Base-by-base conservation (phyloP, 805 yeast genomes). In the Yarrowia keelungensis region DNA sequence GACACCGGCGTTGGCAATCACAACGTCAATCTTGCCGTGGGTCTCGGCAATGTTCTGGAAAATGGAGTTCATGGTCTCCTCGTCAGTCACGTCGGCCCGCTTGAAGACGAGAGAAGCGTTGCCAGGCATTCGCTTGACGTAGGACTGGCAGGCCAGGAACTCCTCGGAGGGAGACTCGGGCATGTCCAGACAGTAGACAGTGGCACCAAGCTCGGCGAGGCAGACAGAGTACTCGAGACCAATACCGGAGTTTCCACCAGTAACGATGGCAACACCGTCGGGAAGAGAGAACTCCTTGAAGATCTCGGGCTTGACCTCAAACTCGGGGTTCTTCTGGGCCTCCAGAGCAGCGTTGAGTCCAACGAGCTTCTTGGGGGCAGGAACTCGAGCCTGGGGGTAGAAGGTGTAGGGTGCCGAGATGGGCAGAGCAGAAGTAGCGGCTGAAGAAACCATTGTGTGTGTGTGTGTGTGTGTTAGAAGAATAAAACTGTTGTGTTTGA, bases 1-100 rank as follows among this genome's bases (percentile, higher is more conserved):
- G 15, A 76, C 71, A 7, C 97, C 97, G 1, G 97, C 97, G 77
- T 91, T 91, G 43, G 91, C 88, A 50, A 91, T 82, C 16, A 90
- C 74, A 0, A 90, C 83, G 75, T 90, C 86, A 47, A 92, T 78
- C 19, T 77, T 77, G 1, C 92, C 91, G 74, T 84, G 87, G 64
- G 79, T 80, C 5, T 74, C 71, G 8, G 85, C 73, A 0, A 91
- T 85, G 16, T 76, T 62, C 0, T 78, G 75, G 12, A 90, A 79
- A 0, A 87, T 81, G 5, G 75, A 70, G 2, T 75, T 70, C 8
- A 82, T 74, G 0, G 80, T 78, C 0, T 71, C 70, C 1, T 78
- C 76, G 15, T 85, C 82, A 0, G 88, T 76, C 5, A 91, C 83
- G 75, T 91, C 95, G 0, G 72, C 61, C 77, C 79, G 19, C 74